Base-by-base conservation (phyloP, 768 basidiomycete species). In the Hericium erinaceus region DNA sequence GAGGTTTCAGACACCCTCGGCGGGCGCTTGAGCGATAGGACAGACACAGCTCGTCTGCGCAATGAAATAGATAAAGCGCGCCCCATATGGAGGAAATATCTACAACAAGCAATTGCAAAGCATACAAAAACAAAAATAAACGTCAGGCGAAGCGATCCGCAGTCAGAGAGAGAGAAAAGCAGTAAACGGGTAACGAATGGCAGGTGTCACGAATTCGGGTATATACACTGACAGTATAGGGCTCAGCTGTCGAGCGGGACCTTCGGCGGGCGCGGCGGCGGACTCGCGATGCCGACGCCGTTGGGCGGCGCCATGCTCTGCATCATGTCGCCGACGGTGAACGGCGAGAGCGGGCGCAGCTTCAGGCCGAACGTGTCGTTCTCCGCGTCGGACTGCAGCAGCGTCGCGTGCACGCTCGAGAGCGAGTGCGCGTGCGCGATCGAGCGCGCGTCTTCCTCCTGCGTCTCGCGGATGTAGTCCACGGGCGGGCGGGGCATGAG, bases 401-500 rank as follows among this genome's bases (percentile, higher is more conserved):
- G 13, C 33, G 18, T 20, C 15, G 10, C 12, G 40, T 39, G 49
- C 49, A 11, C 44, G n/a, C 55, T 52, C 49, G 49, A 18, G 49
- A 50, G 18, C 49, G 49, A 24, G 18, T 33, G 22, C 49, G 49
- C 66, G 50, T 67, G 56, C 28, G 68, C 69, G 6, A 78, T 77
- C 11, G 82, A 74, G 15, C 85, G 78, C 15, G 78, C 72, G 62
- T 92, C 87, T 62, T 85, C 88, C 62, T 85, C 84, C 59, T 80
- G 84, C 16, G 89, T 92, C 72, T 92, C 86, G 61, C 85, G 81
- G 59, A 92, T 89, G 67, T 92, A 92, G 56, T 87, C 84, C 6
- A 68, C 81, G 9, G 89, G 90, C 1, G 89, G 90, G 53, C 84
- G 82, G 2, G 89, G 90, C 74, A 79, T 73, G 60, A 92, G 72